phyloP scores from a whole-genome alignment of 257 asterid species.

The Phtheirospermum japonicum region DNA sequence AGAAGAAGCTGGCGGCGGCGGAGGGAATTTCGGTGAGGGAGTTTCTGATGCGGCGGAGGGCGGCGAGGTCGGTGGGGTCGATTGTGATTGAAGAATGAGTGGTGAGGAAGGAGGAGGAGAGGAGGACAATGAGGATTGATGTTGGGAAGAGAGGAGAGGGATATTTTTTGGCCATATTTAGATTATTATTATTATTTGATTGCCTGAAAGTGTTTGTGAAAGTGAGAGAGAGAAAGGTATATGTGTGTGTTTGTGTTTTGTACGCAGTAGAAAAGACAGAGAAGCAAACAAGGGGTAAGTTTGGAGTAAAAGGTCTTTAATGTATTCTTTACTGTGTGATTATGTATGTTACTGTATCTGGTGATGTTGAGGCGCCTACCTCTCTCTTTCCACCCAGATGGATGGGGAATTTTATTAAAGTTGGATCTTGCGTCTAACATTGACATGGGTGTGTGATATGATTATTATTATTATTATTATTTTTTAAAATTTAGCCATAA shows the following conservation, averaged over 20 bases:
- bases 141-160: constrained; percentile 18
- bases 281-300: background rate
- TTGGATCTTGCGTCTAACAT: no score
- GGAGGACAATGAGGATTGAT: constrained; percentile 11
- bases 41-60: constrained; percentile 54
- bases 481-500: no score
- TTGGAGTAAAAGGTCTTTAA: no score
- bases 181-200: background rate
- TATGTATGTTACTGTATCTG: no score
- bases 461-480: no score
- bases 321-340: no score
- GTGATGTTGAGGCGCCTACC: no score
- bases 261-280: background rate
- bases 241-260: constrained; percentile 6
- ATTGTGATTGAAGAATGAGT: constrained; percentile 15
- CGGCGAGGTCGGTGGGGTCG: constrained; percentile 47
- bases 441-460: no score
- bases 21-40: constrained; percentile 50
- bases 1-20: constrained; percentile 44
- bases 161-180: constrained; percentile 29
- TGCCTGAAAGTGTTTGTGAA: background rate
- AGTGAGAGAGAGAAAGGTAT: constrained; percentile 13
- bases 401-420: no score
- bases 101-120: constrained; percentile 19
- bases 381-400: no score